Evolutionary conservation across 306 rosid genomes (phyloP).

Genomic region (Medicago arabica): DNA sequence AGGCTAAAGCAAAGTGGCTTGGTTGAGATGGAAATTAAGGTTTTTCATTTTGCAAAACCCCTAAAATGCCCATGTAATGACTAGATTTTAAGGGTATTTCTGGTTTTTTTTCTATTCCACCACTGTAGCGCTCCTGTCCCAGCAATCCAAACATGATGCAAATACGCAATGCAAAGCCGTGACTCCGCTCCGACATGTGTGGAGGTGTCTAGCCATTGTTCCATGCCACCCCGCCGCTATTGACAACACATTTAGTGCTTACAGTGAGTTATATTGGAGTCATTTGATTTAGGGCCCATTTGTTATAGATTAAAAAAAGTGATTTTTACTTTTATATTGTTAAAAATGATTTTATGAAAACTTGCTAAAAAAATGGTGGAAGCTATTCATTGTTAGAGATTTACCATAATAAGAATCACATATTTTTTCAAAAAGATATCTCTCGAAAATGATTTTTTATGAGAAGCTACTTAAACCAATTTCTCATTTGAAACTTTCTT

Average conservation of each 20-base stretch:
- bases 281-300: not conserved
- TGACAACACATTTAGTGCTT: constrained; percentile 1
- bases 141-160: not conserved
- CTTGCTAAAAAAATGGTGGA: no score
- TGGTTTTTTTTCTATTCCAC: not conserved
- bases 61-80: not conserved
- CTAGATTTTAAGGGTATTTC: not conserved
- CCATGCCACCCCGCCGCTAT: not conserved
- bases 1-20: constrained; percentile 1
- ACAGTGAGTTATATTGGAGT: constrained; percentile 3
- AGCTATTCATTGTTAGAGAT: no score
- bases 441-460: no score
- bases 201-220: not conserved
- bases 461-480: no score
- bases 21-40: not conserved
- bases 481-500: no score
- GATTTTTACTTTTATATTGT: no score
- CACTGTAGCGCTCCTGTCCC: not conserved
- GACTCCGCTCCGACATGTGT: not conserved
- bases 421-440: no score
- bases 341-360: no score
- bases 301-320: no score
- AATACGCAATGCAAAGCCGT: not conserved
- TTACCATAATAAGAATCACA: no score
- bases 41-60: not conserved